Evolutionary conservation across 495 filamentous ascomycete species (phyloP), one percentile per base, ranked within the genome.

Genomic region (Neurospora sp.): DNA sequence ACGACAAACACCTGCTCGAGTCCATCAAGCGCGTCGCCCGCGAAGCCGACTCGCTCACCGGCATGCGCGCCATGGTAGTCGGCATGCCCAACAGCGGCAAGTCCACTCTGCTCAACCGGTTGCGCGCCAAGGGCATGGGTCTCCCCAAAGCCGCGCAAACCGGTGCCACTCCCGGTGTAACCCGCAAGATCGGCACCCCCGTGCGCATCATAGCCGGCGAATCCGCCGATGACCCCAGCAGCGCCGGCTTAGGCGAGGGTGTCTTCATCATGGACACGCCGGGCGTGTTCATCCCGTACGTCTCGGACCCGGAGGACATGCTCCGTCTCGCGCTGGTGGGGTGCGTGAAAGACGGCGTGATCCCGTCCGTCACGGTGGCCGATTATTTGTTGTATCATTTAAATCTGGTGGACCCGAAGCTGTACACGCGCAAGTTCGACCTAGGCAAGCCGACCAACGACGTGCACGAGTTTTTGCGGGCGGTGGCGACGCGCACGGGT

Each of bases 41-140:
- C 45, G 77, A 78, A 1, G 72, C 76, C 42, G 79, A 84, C 70
- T 70, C 69, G 13, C 76, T 86, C 6, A 80, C 81, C 8, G 93
- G 94, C 3, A 88, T 92, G 71, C 89, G 94, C 36, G 88, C 93
- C 71, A 86, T 99, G 80, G 88, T 98, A 1, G 94, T 98, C 21
- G 96, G 96, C 37, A 98, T 99, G 95, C 96, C 96, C 7, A 99
- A 99, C 81, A 92, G 96, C 0, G 96, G 92, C 2, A 94, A 99
- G 82, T 96, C 93, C 31, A 93, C 95, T 1, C 85, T 99, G 17
- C 89, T 99, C 34, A 99, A 99, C 81, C 87, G 91, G 37, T 85
- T 99, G 45, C 91, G 96, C 11, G 86, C 85, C 28, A 82, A 84
- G 21, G 92, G 94, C 62, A 84, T 92, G 73, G 81, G 85, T 21